phyloP scores from a whole-genome alignment of 495 filamentous ascomycete genomes.

The Aspergillus egyptiacus region DNA sequence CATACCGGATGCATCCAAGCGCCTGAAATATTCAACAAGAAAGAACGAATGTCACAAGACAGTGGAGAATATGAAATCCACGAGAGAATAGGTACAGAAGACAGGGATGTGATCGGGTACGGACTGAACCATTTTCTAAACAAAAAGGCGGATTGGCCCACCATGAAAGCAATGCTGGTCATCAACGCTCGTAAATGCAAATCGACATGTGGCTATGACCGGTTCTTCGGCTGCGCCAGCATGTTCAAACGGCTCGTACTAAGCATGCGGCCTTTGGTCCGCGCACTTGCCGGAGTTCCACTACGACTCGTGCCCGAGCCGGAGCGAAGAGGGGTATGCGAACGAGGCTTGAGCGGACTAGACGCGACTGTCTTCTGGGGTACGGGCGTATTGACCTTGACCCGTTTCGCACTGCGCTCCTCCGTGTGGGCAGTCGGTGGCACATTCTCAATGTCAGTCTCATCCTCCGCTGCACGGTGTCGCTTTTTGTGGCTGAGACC shows the following conservation, averaged over 20 bases:
- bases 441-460: constrained; percentile 40
- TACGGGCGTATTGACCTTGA: constrained; percentile 35
- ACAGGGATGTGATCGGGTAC: too few relatives aligned
- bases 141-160: too few relatives aligned
- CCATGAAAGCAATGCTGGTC: not conserved
- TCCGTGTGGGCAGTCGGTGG: constrained; percentile 32
- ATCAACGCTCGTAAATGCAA: constrained; percentile 15
- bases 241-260: constrained; percentile 47
- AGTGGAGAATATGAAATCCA: not conserved
- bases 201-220: constrained; percentile 16
- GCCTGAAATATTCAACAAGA: not conserved
- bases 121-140: too few relatives aligned
- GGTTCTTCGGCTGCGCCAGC: constrained; percentile 46
- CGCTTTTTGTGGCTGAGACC: constrained; percentile 73
- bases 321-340: constrained; percentile 31
- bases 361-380: constrained; percentile 31
- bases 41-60: not conserved
- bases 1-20: not conserved
- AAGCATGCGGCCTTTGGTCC: constrained; percentile 32
- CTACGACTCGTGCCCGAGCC: constrained; percentile 23
- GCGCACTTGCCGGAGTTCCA: constrained; percentile 35
- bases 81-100: not conserved
- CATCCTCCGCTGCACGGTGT: constrained; percentile 43
- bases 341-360: constrained; percentile 35
- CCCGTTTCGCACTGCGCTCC: constrained; percentile 39